Evolutionary conservation across 257 asterid genomes (phyloP), one percentile per base, ranked within the genome.

Genomic region (Avicennia marina): DNA sequence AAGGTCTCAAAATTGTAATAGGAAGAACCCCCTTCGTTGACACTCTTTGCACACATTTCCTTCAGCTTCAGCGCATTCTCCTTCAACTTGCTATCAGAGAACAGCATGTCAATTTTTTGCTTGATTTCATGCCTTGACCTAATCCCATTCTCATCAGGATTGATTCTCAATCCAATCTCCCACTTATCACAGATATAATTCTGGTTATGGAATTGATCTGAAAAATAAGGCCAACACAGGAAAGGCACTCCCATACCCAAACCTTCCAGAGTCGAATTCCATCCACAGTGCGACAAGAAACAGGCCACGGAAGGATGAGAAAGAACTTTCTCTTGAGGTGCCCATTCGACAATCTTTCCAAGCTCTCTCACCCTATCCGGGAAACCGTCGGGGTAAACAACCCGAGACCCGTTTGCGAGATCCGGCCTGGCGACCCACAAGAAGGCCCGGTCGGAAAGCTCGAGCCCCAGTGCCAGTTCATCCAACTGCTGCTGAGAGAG

Each of bases 201-300:
- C 60, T 64, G 73, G 29, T 74, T 69, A 44, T 71, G 76, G 6
- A 40, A 56, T 0, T 76, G 83, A 26, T 80, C 87, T 1, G 65
- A 21, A 15, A 71, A 68, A 56, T 55, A 52, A 38, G 87, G 81
- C 84, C 84, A 80, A 11, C 81, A 80, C 4, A 71, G 50, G 47
- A 65, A 76, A 0, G 79, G 77, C 44, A 77, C 56, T 2, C 84
- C 84, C 6, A 1, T 12, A 16, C 67, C 55, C 20, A 60, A 10
- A 1, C 81, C 75, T 41, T 80, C n/a, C n/a, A n/a, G n/a, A n/a
- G n/a, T n/a, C n/a, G n/a, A n/a, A n/a, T n/a, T n/a, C n/a, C n/a
- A n/a, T 78, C 86, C 80, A 36, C 86, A 73, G 16, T 79, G 83
- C 7, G 71, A 61, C 13, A 80, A 0, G 41, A 76, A 80, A 53